Evolutionary conservation across 2,329 filamentous ascomycete genomes (phyloP), one percentile per base, ranked within the genome.

Genomic region (Clonostachys solani): DNA sequence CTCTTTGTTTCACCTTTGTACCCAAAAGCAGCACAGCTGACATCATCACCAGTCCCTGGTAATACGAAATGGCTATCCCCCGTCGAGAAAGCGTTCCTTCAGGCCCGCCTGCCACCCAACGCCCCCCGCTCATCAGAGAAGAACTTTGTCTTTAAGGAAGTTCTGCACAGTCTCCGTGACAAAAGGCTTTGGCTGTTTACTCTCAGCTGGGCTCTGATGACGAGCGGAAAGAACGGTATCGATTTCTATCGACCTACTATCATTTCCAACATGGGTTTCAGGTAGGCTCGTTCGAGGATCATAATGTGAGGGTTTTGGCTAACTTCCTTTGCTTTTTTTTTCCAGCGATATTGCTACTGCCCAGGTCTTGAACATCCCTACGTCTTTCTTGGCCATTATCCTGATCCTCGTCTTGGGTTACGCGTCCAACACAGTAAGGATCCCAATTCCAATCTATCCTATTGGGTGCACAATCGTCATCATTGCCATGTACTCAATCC

Each of bases 361-460:
- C 3, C 74, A 77, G 50, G 64, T 78, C 0, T 68, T 77, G 40
- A 77, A 76, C 50, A 63, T 77, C 15, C 73, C 73, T 2, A 69
- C 70, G 17, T 67, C 72, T 0, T 58, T 71, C 12, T 56, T 69
- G 8, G 64, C 66, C 3, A 60, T 74, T 37, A 36, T 69, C 17
- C 62, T 75, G 36, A 76, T 73, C 44, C 66, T 59, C 5, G 51
- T 63, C 2, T 68, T 67, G 1, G 72, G 73, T 2, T 56, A 69
- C 34, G 63, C 67, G 7, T 67, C 71, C 6, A 69, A 74, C 50
- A 68, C 66, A 33, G 68, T 62, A 4, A 58, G 61, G 2, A 56
- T 75, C 2, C 72, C 73, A 2, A 60, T 66, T 6, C 73, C 74
- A 0, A 37, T 73, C 0, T 71, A 71, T 44, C 70, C 73, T 5